Percentiles rank a stretch among this genome's conserved stretches.
Conservation (phyloP, 768 basidiomycete genomes). For the Mycena epipterygia region DNA sequence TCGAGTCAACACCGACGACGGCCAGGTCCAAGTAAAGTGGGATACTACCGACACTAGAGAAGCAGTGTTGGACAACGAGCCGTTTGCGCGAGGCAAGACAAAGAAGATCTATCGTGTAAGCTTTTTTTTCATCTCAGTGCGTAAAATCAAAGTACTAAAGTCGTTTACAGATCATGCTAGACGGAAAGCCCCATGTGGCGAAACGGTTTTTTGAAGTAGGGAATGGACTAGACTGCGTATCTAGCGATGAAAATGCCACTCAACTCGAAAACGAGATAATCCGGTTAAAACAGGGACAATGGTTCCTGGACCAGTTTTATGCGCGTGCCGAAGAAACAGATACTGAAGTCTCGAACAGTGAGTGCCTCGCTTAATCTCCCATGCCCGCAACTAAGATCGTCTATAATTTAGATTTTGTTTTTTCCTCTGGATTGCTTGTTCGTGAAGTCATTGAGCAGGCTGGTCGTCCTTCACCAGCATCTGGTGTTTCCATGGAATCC, state of each 20-base stretch:
- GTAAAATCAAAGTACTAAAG: not conserved
- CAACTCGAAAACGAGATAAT: slow-evolving; percentile 10
- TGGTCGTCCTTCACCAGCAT: slow-evolving; percentile 1
- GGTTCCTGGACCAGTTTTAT: slow-evolving; percentile 15
- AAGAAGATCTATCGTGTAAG: slow-evolving; percentile 11
- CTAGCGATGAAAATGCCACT: not conserved
- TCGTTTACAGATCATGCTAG: not conserved
- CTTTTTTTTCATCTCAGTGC: not conserved
- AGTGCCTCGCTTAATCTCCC: not conserved
- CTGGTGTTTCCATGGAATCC: not conserved
- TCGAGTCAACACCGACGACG: not conserved
- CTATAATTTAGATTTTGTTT: slow-evolving; percentile 5
- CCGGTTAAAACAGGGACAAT: slow-evolving; percentile 3
- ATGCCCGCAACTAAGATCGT: too few species aligned
- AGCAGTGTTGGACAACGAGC: not conserved
- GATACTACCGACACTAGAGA: not conserved
- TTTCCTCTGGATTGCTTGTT: slow-evolving; percentile 1
- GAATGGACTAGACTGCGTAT: not conserved
- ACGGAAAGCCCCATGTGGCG: not conserved
- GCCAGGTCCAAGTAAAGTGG: not conserved
- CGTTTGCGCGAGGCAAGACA: not conserved
- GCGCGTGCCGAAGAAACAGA: slow-evolving; percentile 8
- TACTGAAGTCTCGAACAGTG: not conserved
- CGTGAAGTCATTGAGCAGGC: not conserved
- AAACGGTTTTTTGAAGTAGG: slow-evolving; percentile 15